Evolutionary conservation across 305 asterid species (phyloP), one percentile per base, ranked within the genome.

Genomic region (Rubia peregrina): DNA sequence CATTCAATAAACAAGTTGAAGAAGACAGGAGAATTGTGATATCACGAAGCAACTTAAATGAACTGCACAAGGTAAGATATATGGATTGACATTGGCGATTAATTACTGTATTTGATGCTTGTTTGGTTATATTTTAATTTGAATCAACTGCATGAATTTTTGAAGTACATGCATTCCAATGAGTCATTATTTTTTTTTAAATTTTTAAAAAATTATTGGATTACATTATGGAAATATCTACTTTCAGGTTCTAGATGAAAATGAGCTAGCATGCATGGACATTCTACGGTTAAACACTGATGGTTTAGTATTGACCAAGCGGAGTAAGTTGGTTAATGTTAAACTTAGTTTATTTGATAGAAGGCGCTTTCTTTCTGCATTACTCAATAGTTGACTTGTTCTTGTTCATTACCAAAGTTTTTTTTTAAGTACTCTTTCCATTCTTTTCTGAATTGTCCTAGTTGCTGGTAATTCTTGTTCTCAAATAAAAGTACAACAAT

Each of bases 231-330:
- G 53, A 42, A n/a, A 13, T 14, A 42, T 80, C 69, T 74, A 62
- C 60, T 85, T 81, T 81, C 92, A 94, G 99, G 99, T 91, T 87
- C 91, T 94, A 41, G 97, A 94, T 80, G 92, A 84, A 71, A 89
- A 94, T 42, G 86, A 71, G 67, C 80, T 94, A 75, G 85, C 90
- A 60, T 94, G 99, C 85, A 70, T 69, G 74, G 97, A 94, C 77
- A 78, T 94, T 81, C 80, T 94, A 80, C 88, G 85, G 78, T 81
- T 91, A 64, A 86, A 85, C 73, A 85, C 96, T 67, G 89, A 81
- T 79, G 98, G 85, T 73, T 87, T 91, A 71, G 81, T 89, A 80
- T 79, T 94, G 89, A 88, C 97, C 41, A 91, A 81, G 81, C 87
- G 82, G 82, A 94, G 99, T 94, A 87, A 88, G 97, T 65, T 65